Evolutionary conservation across 768 basidiomycete species (phyloP), one percentile per base, ranked within the genome.

Genomic region (Leccinum variicolor): DNA sequence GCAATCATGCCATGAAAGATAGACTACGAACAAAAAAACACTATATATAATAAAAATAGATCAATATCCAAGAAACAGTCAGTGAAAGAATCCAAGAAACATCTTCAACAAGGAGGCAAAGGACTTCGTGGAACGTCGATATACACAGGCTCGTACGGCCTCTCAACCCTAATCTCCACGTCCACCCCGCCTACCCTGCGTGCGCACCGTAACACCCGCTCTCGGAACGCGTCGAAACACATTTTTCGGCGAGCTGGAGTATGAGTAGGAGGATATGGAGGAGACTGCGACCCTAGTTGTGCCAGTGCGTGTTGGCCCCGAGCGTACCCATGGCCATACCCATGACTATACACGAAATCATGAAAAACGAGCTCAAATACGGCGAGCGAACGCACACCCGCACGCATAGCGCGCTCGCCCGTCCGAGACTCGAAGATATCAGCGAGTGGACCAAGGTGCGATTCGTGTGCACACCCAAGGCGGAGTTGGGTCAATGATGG

Each of bases 141-240:
- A 53, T 69, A 70, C 31, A 51, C 60, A 0, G 68, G 68, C 9
- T 70, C 64, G 14, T 69, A 69, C 26, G 69, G 66, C 55, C 66
- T 41, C 45, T 70, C 66, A 3, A 70, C 62, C 36, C 46, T 43
- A 1, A 69, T 68, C 3, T 64, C 64, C 39, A 70, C 68, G 3
- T 66, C 56, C 41, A 70, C 58, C 11, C 62, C 62, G 21, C 58
- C 59, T 19, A 43, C 41, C 28, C 66, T 64, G 9, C 57, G 66
- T 2, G 68, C 68, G 36, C 62, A 70, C 19, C 29, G 48, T 45
- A 63, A 39, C 43, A 70, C 59, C 13, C 66, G 64, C 25, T 59
- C 60, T 43, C 39, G 53, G 52, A 69, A 70, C 13, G 51, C 58
- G 14, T 64, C 62, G 14, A 70, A 69, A 17, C 61, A 57, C 13